Conservation (phyloP, 257 asterid genomes). For the Thymus quinquecostatus region DNA sequence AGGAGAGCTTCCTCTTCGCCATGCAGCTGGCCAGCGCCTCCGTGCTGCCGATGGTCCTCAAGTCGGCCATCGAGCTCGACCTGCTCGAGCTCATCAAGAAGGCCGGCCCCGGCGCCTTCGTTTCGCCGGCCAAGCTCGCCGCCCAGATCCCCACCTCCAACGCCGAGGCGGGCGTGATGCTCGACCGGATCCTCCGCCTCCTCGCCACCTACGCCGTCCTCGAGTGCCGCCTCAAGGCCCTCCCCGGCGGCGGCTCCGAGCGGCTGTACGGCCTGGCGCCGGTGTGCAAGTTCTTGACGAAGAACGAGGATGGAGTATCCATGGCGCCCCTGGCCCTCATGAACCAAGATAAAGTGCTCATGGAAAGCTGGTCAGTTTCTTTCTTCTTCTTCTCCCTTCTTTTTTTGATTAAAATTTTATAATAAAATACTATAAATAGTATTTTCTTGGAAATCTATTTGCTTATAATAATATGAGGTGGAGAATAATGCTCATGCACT, state of each 20-base stretch:
- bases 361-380: conserved; percentile 78
- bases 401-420: neutral
- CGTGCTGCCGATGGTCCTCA: conserved; percentile 74
- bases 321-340: conserved; percentile 73
- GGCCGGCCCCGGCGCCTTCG: conserved; percentile 57
- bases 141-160: conserved; percentile 55
- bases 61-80: conserved; percentile 72
- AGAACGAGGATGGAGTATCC: conserved; percentile 71
- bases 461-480: neutral
- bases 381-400: no score
- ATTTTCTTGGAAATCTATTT: neutral
- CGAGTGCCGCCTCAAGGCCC: conserved; percentile 44
- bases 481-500: neutral
- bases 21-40: conserved; percentile 76
- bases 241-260: conserved; percentile 52
- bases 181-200: conserved; percentile 76
- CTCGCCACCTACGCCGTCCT: conserved; percentile 60
- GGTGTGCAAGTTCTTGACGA: conserved; percentile 64
- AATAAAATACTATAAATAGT: neutral
- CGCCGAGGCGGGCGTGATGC: conserved; percentile 55
- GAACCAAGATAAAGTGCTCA: conserved; percentile 83
- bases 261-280: conserved; percentile 66
- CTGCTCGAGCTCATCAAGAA: conserved; percentile 71
- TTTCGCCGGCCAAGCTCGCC: conserved; percentile 62
- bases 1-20: conserved; percentile 50